Percentiles rank a stretch among this genome's conserved stretches.
Conservation (phyloP, 768 basidiomycete genomes). For the Termitomyces sp. region DNA sequence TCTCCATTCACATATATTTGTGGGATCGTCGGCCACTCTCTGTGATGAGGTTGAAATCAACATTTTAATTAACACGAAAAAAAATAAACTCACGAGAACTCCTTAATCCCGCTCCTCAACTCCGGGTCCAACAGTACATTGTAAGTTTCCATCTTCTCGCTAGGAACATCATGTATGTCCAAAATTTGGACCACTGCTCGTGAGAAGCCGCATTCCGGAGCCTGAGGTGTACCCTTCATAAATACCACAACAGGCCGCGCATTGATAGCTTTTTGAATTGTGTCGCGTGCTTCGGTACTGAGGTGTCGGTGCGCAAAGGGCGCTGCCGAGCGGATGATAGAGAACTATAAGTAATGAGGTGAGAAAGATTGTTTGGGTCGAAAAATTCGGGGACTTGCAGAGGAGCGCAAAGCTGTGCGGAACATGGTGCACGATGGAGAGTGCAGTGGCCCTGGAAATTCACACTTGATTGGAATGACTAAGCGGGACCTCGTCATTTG, state of each 20-base stretch:
- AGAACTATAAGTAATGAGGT: constrained; percentile 17
- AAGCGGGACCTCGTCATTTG: neutral
- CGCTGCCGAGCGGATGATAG: constrained; percentile 24
- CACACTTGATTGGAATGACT: neutral
- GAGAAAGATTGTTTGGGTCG: neutral
- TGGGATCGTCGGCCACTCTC: constrained; percentile 97
- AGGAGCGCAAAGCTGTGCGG: constrained; percentile 37
- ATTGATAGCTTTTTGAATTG: constrained; percentile 71
- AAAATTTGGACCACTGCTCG: constrained; percentile 90
- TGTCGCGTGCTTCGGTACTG: constrained; percentile 53
- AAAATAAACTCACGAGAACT: constrained; percentile 79
- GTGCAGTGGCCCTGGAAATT: neutral
- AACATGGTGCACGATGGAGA: constrained; percentile 29
- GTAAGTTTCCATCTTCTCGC: constrained; percentile 82
- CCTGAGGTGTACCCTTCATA: constrained; percentile 92
- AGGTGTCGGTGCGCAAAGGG: constrained; percentile 39
- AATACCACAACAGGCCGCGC: constrained; percentile 86
- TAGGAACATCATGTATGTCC: constrained; percentile 74
- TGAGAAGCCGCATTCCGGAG: constrained; percentile 94
- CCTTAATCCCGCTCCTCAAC: constrained; percentile 84
- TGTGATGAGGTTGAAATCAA: constrained; percentile 23
- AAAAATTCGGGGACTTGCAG: constrained; percentile 25
- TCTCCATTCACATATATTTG: constrained; percentile 94
- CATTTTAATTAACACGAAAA: neutral
- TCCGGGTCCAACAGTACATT: constrained; percentile 87